Evolutionary conservation across 306 rosid species (phyloP).

Genomic region (Fagus sylvatica): DNA sequence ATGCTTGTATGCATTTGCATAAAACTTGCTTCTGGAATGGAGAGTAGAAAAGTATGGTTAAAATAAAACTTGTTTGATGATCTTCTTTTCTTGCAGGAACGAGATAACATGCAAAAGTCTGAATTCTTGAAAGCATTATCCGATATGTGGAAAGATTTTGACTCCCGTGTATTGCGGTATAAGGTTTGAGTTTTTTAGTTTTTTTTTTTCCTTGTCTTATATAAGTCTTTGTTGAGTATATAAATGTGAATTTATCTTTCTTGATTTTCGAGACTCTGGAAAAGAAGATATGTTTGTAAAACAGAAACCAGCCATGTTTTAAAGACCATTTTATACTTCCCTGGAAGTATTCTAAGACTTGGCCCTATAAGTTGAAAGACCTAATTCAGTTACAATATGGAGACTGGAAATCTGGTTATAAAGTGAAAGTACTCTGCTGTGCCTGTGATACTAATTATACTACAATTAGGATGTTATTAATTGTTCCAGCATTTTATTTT

Average conservation of each 20-base stretch:
- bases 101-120: constrained; percentile 99
- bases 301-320: neutral
- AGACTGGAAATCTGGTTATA: neutral
- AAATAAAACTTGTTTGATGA: constrained; percentile 21
- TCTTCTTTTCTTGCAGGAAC: constrained; percentile 64
- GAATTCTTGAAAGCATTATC: constrained; percentile 93
- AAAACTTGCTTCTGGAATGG: constrained; percentile 23
- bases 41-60: neutral
- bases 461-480: neutral
- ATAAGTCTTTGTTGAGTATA: neutral
- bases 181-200: constrained; percentile 64
- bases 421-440: neutral
- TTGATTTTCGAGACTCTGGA: neutral
- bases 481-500: neutral
- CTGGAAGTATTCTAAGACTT: neutral
- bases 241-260: neutral
- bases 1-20: constrained; percentile 79
- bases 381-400: neutral
- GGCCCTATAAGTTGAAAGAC: neutral
- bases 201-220: neutral
- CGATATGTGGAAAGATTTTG: constrained; percentile 99
- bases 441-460: neutral
- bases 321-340: neutral
- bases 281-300: too few relatives aligned
- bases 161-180: constrained; percentile 90